These are phyloP conservation scores for Craspedostauros australis DNA, from an alignment of 108 stramenopile species.

Conservation along the genomic window DNA sequence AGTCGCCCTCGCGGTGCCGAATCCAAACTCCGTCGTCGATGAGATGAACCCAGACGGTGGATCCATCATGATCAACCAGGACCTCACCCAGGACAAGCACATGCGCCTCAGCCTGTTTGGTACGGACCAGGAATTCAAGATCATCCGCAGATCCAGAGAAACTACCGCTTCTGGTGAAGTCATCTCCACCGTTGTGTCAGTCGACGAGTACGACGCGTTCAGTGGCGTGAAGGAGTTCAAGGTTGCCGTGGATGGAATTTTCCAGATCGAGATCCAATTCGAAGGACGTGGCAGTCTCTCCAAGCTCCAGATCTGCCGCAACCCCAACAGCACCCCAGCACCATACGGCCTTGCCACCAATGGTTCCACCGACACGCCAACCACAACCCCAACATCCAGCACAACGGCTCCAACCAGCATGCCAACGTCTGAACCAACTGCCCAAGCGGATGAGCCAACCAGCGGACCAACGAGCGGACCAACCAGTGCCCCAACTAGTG, in stretches of 20 bases:
- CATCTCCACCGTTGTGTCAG: background rate
- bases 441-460: no score
- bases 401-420: no score
- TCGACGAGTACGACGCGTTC: background rate
- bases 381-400: no score
- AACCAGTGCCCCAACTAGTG: slow-evolving; percentile 1
- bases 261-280: background rate
- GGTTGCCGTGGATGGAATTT: background rate
- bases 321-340: background rate
- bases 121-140: no score
- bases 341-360: background rate
- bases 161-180: background rate
- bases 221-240: background rate
- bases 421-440: no score
- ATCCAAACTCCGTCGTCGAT: background rate
- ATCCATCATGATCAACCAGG: slow-evolving; percentile 1
- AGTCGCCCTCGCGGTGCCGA: background rate
- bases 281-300: background rate
- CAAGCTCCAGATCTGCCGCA: slow-evolving; percentile 1
- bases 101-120: background rate
- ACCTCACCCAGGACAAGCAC: background rate
- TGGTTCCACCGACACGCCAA: no score
- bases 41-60: slow-evolving; percentile 1
- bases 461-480: no score
- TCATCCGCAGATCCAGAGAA: background rate